Evolutionary conservation across 2,329 filamentous ascomycete species (phyloP), one percentile per base, ranked within the genome.

Genomic region (Taxawa tesnikishii): DNA sequence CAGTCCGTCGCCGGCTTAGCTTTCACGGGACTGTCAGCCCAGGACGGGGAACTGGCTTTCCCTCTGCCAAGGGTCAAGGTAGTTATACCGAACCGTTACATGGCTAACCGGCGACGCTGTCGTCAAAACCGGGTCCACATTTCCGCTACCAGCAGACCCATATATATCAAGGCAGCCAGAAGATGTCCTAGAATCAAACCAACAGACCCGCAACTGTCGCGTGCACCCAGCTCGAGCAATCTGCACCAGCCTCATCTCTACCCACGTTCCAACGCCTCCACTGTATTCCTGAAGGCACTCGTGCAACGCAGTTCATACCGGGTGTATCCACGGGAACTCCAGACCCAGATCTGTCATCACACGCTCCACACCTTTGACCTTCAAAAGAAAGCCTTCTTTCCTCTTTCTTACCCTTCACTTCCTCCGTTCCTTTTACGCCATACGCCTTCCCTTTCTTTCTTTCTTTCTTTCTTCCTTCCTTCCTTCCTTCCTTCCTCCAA

Each of bases 261-360:
- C 21, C 26, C 10, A 12, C 11, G 6, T 27, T 28, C 34, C 28
- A 24, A 6, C 15, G 12, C 23, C 26, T 6, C 26, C 19, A 25
- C n/a, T 19, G 7, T 25, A 15, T 10, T 15, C 27, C 3, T 10
- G n/a, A n/a, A n/a, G n/a, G n/a, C n/a, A n/a, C n/a, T n/a, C n/a
- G n/a, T n/a, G n/a, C n/a, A n/a, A n/a, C n/a, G n/a, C n/a, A n/a
- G n/a, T n/a, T n/a, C 12, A 29, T 15, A 33, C 30, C 34, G 34
- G 34, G n/a, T n/a, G n/a, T n/a, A n/a, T n/a, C n/a, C n/a, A n/a
- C n/a, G n/a, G n/a, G 33, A 30, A 25, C 31, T 30, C 31, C 34
- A 31, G 26, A 37, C 34, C 34, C 34, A 29, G 34, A 37, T 33
- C 29, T 28, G 28, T 37, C 31, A 12, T 12, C 27, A 33, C 27